phyloP scores from a whole-genome alignment of 192 early-diverging fungal genomes.

The Allomyces arbusculus region DNA sequence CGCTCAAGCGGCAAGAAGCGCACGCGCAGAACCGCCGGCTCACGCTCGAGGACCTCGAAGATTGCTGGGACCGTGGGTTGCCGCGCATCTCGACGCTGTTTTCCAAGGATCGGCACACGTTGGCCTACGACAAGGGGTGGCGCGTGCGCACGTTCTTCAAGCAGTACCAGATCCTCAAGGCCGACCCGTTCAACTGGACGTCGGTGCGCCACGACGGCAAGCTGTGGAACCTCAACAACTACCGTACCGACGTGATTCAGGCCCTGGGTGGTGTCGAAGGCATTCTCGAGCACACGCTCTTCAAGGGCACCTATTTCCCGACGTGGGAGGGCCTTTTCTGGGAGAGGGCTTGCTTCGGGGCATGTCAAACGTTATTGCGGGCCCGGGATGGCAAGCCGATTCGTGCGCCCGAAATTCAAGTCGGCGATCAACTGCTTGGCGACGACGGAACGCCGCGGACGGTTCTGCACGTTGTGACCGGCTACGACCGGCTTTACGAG shows the following conservation, averaged over 20 bases:
- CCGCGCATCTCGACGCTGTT: constrained; percentile 97
- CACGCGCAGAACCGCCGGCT: constrained; percentile 88
- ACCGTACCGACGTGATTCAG: constrained; percentile 98
- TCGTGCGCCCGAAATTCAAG: constrained; percentile 13
- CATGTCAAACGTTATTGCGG: constrained; percentile 12
- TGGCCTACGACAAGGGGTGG: constrained; percentile 99
- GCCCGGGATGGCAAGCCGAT: constrained; percentile 10
- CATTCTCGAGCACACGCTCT: constrained; percentile 95
- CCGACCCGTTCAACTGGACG: constrained; percentile 95
- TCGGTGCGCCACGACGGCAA: constrained; percentile 66
- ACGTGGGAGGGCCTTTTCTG: constrained; percentile 99
- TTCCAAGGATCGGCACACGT: constrained; percentile 93
- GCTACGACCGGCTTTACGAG: no score
- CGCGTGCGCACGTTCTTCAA: constrained; percentile 91
- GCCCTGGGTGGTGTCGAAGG: constrained; percentile 95
- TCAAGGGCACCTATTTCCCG: constrained; percentile 94
- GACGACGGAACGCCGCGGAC: constrained; percentile 22
- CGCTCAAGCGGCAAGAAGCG: constrained; percentile 89
- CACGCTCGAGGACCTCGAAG: constrained; percentile 96
- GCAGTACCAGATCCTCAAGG: constrained; percentile 87
- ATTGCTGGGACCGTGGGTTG: constrained; percentile 96
- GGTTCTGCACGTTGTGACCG: constrained; percentile 12
- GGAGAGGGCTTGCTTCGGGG: constrained; percentile 49
- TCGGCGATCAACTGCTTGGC: constrained; percentile 21
- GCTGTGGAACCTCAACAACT: constrained; percentile 87